phyloP scores from a whole-genome alignment of 345 rosid species.

The Citrus reticulata region DNA sequence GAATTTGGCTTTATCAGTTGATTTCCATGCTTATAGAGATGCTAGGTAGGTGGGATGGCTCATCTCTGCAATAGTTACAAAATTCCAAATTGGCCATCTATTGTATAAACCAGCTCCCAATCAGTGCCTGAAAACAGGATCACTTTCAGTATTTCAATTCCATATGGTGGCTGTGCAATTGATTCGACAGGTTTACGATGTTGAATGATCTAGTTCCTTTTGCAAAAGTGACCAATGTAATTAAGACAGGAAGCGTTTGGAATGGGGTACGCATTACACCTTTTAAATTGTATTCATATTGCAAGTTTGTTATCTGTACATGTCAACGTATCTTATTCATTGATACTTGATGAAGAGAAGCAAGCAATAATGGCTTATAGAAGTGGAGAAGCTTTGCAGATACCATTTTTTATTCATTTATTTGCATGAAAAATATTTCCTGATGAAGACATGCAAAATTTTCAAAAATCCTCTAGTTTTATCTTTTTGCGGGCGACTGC shows the following conservation, averaged over 20 bases:
- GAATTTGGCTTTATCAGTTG: not conserved
- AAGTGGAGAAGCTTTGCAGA: not conserved
- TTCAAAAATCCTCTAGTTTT: slow-evolving; percentile 19
- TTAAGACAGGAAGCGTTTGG: slow-evolving; percentile 8
- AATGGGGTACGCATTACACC: slow-evolving; percentile 4
- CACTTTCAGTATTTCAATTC: not conserved
- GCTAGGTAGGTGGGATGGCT: not conserved
- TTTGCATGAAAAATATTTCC: not conserved
- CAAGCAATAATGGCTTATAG: not conserved
- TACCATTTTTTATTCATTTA: not conserved
- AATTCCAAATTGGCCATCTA: not conserved
- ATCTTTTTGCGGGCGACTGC: slow-evolving; percentile 3
- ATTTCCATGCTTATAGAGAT: not conserved
- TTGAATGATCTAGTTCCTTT: slow-evolving; percentile 7
- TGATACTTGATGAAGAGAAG: not conserved
- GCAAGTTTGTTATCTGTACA: slow-evolving; percentile 12
- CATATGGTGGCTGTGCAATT: not conserved
- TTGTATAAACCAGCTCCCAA: not conserved
- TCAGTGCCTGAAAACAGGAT: not conserved
- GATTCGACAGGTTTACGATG: not conserved
- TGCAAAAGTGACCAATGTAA: slow-evolving; percentile 17
- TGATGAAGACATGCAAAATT: slow-evolving; percentile 19
- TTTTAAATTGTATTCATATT: slow-evolving; percentile 2
- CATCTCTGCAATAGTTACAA: not conserved
- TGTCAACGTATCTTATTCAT: not conserved